These are phyloP conservation scores for Citrus maxima DNA, from an alignment of 345 rosid species.

Conservation along the genomic window DNA sequence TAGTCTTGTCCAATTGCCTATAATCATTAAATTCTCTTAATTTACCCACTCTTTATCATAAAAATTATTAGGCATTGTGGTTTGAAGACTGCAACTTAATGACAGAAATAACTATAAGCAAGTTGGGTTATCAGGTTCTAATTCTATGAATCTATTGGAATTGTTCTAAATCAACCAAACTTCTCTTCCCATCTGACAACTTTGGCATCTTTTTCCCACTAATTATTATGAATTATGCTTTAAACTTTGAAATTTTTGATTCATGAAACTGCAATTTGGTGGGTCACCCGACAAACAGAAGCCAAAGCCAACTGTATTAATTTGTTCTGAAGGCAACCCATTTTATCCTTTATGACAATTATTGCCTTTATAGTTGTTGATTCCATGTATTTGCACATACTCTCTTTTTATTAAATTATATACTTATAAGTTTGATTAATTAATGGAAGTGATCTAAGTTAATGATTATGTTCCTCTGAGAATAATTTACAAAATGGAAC, in stretches of 20 bases:
- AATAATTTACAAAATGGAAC: conserved; percentile 9
- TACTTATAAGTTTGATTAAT: neutral
- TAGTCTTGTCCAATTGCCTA: too few relatives aligned
- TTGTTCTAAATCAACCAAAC: neutral
- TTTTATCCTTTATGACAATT: conserved; percentile 4
- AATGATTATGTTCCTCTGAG: conserved; percentile 33
- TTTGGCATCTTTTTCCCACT: neutral
- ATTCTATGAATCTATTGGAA: neutral
- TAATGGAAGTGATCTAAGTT: conserved; percentile 20
- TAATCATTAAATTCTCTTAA: too few relatives aligned
- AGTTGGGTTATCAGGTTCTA: neutral
- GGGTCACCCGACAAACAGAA: conserved; percentile 4
- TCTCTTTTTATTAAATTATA: neutral
- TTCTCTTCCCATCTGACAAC: too few relatives aligned
- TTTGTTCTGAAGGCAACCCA: neutral
- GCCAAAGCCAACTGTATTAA: neutral
- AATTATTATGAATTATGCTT: neutral
- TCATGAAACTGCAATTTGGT: neutral
- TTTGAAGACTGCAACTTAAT: neutral
- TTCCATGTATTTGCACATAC: conserved; percentile 15
- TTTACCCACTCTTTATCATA: too few relatives aligned
- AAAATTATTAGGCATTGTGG: too few relatives aligned
- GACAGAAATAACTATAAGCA: neutral
- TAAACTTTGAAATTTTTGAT: neutral
- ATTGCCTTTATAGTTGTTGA: neutral